Base-by-base conservation (phyloP, 2,329 filamentous ascomycete species). In the Ilyonectria mors-panacis region DNA sequence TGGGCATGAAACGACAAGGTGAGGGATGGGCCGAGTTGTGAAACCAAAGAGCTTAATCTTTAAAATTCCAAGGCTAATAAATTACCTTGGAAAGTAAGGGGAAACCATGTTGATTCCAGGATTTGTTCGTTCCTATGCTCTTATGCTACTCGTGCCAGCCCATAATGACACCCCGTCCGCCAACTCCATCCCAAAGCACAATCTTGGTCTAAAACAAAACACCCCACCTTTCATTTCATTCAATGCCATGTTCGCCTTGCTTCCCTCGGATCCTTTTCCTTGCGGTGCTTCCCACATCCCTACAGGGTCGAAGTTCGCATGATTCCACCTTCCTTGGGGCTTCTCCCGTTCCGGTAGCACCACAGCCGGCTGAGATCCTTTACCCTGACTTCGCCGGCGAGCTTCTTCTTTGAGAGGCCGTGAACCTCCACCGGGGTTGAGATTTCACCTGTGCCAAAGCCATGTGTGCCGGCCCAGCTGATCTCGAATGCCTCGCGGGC, bases 301-400 rank as follows among this genome's bases (percentile, higher is more conserved):
- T 79, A 83, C 65, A 83, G 71, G 3, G 82, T 84, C 30, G 80
- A 81, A 55, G 77, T 81, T 60, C 82, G 79, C 7, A 81, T 73
- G 42, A 83, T 70, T 2, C 82, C 79, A 47, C 78, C 77, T 69
- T 86, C 84, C 6, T 81, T 73, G 1, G 89, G 89, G 45, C 83
- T 86, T 64, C 77, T 80, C 2, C 89, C 89, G 73, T 91, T 91
- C 57, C 88, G 81, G 74, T 91, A 91, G 68, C 85, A 81, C 89
- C 89, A 91, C 30, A 92, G 77, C 51, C 89, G 83, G 73, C 88
- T 90, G 51, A 91, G 78, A 59, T 91, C 86, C 78, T 86, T 89
- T 6, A 91, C 88, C 74, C 82, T 86, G 47, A 88, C 82, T 33
- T 76, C 66, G 23, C 30, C 77, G 72, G 68, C 80, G 76, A 4